Evolutionary conservation across 1,284 basidiomycete genomes (phyloP), one percentile per base, ranked within the genome.

Genomic region (Pisolithus thermaeus): DNA sequence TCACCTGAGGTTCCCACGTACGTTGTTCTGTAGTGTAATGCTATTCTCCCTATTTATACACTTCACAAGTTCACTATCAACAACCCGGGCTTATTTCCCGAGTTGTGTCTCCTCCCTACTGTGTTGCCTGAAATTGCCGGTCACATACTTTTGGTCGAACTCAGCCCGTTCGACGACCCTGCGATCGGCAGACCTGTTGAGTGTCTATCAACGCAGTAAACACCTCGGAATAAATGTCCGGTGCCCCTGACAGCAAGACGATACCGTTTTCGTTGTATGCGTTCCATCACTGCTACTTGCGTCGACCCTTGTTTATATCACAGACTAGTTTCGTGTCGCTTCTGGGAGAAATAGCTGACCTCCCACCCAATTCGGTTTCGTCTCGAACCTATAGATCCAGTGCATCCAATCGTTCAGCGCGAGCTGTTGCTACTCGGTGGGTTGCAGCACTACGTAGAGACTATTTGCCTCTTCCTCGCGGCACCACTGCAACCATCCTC

Each of bases 401-500:
- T 54, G 46, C 53, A 14, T 53, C 59, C 49, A 54, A 46, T 37
- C 70, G 67, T 44, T 70, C 73, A 39, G 71, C 73, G 22, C 59
- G 74, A 7, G 53, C 64, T 25, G 68, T 75, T 11, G 74, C 81
- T 50, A 58, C 57, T 4, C 68, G 65, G 49, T 87, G 84, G 84
- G 59, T 76, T 9, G 53, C 60, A 1, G 63, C 66, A 14, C 66
- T 84, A 25, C 73, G 65, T 50, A 58, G 52, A 20, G 57, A 64
- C n/a, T 78, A 76, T 61, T 60, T 69, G 2, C 75, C 77, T 16
- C 63, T 81, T 16, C 78, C 79, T 1, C 59, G 66, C 0, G 72
- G 73, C 11, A 81, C 78, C 1, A 75, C 77, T n/a, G 63, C 70
- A 9, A 73, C 70, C 2, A 65, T 90, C 30, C 84, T 93, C 60